Conservation (phyloP, 352 stramenopile species). For the Phytophthora cajani region DNA sequence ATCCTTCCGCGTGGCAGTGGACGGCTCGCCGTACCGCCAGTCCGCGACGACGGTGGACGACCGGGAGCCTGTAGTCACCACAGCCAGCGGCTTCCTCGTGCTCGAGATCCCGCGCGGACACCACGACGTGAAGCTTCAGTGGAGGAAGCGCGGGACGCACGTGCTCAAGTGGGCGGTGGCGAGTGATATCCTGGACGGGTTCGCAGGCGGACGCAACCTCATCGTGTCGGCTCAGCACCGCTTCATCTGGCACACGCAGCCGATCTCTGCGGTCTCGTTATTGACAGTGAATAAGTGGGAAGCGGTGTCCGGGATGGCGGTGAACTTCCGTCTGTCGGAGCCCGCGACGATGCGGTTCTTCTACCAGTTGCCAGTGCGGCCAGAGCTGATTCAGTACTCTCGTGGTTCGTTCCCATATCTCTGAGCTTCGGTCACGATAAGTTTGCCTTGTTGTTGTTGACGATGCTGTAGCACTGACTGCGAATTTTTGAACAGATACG, state of each 20-base stretch:
- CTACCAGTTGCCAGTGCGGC: conserved; percentile 75
- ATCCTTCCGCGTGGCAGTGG: conserved; percentile 64
- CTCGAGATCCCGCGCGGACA: conserved; percentile 56
- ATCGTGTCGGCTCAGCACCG: conserved; percentile 72
- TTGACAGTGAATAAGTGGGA: conserved; percentile 65
- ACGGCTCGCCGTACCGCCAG: conserved; percentile 65
- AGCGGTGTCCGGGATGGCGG: conserved; percentile 54
- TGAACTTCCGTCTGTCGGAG: conserved; percentile 61
- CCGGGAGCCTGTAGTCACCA: conserved; percentile 57
- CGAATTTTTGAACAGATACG: conserved; percentile 42
- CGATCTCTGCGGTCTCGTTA: conserved; percentile 46
- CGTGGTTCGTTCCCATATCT: conserved; percentile 45
- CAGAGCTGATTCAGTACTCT: conserved; percentile 56
- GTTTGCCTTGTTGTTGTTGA: conserved; percentile 2
- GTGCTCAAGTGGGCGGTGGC: conserved; percentile 67
- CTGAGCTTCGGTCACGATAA: neutral
- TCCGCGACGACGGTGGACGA: conserved; percentile 71
- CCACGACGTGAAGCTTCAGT: conserved; percentile 69
- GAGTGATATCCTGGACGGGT: conserved; percentile 71
- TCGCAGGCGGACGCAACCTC: conserved; percentile 66
- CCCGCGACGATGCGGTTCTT: conserved; percentile 65
- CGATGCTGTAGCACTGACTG: conserved; percentile 9
- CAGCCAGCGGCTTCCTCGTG: conserved; percentile 66
- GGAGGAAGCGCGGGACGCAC: conserved; percentile 62
- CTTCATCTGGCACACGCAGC: conserved; percentile 74